phyloP scores from a whole-genome alignment of 2,329 filamentous ascomycete species.

The Aspergillus unguis region DNA sequence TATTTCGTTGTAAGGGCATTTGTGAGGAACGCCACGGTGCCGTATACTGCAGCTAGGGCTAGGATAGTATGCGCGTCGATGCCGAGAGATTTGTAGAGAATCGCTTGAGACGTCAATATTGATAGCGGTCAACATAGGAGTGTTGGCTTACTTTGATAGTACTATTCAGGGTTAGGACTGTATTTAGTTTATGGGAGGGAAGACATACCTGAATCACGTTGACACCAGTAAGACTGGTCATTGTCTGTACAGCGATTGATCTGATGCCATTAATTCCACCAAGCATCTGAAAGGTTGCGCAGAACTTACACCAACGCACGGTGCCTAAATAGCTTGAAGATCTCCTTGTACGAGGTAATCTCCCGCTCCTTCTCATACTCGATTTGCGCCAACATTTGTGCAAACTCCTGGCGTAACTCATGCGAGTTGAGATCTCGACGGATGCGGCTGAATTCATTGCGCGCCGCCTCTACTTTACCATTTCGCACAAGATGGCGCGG shows the following conservation, averaged over 20 bases:
- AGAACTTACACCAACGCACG: constrained; percentile 48
- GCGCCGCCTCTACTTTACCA: constrained; percentile 50
- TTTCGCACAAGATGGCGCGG: constrained; percentile 53
- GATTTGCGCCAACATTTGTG: constrained; percentile 53
- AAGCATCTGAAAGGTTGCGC: background rate
- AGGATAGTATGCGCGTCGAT: constrained; percentile 51
- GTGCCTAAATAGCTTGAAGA: constrained; percentile 52
- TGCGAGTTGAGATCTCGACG: constrained; percentile 45
- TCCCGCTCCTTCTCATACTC: constrained; percentile 58
- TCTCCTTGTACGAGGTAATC: constrained; percentile 51
- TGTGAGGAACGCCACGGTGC: constrained; percentile 51
- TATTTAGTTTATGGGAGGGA: too few species aligned
- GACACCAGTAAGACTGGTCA: constrained; percentile 56
- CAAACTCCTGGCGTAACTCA: constrained; percentile 51
- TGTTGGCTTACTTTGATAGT: constrained; percentile 29
- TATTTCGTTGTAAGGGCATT: constrained; percentile 53
- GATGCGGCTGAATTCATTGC: constrained; percentile 48
- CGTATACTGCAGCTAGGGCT: constrained; percentile 54
- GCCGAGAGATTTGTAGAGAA: constrained; percentile 54
- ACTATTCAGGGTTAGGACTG: constrained; percentile 15
- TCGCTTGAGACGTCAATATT: constrained; percentile 46
- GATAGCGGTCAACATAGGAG: constrained; percentile 1
- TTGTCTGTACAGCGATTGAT: constrained; percentile 56
- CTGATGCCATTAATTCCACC: constrained; percentile 19
- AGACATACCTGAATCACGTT: constrained; percentile 52